These are phyloP conservation scores for Salvia sclarea DNA, from an alignment of 305 asterid species.

Conservation along the genomic window DNA sequence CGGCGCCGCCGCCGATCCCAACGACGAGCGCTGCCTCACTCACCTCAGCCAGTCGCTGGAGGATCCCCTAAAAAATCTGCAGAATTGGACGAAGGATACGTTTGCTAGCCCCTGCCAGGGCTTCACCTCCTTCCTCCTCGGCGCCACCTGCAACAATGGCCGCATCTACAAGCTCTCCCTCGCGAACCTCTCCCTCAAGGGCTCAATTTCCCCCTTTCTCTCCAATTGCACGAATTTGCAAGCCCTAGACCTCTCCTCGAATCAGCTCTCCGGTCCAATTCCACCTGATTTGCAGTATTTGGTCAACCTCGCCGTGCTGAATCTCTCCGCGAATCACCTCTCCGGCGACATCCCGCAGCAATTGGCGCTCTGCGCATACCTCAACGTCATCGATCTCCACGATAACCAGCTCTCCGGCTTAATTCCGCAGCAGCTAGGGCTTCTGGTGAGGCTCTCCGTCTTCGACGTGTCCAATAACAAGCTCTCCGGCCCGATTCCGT, in stretches of 20 bases:
- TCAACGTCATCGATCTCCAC: constrained; percentile 92
- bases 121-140: constrained; percentile 66
- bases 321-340: constrained; percentile 70
- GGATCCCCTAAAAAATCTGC: constrained; percentile 63
- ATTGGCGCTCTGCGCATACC: constrained; percentile 74
- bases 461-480: constrained; percentile 75
- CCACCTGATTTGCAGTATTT: constrained; percentile 69
- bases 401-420: constrained; percentile 62
- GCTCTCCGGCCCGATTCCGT: constrained; percentile 76
- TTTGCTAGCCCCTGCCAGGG: constrained; percentile 83
- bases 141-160: constrained; percentile 96
- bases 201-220: constrained; percentile 83
- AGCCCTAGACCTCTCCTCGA: constrained; percentile 87
- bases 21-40: constrained; percentile 76
- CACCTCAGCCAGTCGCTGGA: constrained; percentile 60
- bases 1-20: constrained; percentile 72
- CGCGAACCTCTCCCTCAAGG: constrained; percentile 61
- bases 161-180: constrained; percentile 85
- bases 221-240: constrained; percentile 93
- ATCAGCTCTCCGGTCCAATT: constrained; percentile 67
- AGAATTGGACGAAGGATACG: constrained; percentile 72
- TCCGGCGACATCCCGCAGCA: constrained; percentile 72
- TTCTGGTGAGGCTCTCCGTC: constrained; percentile 63
- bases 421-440: constrained; percentile 84
- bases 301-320: constrained; percentile 87